phyloP scores from a whole-genome alignment of 2,329 filamentous ascomycete species.

The Colletotrichum sp. region DNA sequence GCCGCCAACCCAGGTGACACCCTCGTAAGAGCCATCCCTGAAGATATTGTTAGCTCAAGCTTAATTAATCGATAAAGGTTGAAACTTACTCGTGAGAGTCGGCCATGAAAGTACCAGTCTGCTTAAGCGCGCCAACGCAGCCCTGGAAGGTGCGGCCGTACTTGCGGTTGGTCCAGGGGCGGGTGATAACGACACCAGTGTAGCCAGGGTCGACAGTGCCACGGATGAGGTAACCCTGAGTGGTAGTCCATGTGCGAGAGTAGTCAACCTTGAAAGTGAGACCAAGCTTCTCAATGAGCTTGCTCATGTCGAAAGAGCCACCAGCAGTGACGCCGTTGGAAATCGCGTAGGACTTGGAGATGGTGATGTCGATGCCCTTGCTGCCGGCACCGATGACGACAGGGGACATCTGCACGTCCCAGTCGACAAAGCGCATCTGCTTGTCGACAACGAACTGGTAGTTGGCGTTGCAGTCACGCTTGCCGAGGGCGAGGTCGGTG shows the following conservation, averaged over 20 bases:
- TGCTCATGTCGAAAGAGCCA: neutral
- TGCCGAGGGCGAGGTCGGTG: neutral
- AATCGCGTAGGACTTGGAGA: conserved; percentile 10
- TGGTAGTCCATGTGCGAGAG: conserved; percentile 13
- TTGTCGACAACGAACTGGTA: neutral
- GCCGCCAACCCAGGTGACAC: conserved; percentile 4
- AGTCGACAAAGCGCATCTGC: conserved; percentile 16
- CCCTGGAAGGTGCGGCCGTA: conserved; percentile 18
- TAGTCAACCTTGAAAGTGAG: neutral
- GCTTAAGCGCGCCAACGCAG: conserved; percentile 1
- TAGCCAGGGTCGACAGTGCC: conserved; percentile 8
- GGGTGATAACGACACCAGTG: conserved; percentile 9
- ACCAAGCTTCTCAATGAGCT: conserved; percentile 5
- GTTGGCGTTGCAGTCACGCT: conserved; percentile 8
- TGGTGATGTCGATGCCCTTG: conserved; percentile 12
- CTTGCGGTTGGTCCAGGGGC: conserved; percentile 16
- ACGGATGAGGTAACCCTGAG: neutral
- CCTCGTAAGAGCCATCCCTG: conserved; percentile 8
- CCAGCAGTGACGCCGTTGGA: neutral
- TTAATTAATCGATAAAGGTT: neutral
- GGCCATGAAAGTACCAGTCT: conserved; percentile 16
- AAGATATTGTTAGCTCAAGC: neutral
- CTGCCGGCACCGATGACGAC: conserved; percentile 8
- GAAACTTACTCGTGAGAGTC: conserved; percentile 4
- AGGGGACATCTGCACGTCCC: conserved; percentile 20